Evolutionary conservation across 2,329 filamentous ascomycete species (phyloP).

Genomic region (Fusarium sp.): DNA sequence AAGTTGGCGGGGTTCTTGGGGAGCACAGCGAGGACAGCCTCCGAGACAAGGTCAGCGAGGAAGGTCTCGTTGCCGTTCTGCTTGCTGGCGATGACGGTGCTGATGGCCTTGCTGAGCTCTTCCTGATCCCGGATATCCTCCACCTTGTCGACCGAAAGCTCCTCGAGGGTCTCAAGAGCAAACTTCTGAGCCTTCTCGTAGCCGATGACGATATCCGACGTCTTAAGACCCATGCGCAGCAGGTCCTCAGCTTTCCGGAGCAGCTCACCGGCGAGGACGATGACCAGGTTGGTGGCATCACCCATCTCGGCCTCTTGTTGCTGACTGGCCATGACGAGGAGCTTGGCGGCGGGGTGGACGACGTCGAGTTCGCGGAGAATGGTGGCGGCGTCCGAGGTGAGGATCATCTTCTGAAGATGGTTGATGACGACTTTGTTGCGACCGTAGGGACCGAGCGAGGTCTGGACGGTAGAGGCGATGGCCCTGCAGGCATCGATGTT

Average conservation of each 20-base stretch:
- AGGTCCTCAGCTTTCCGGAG: constrained; percentile 97
- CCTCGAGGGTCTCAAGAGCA: constrained; percentile 86
- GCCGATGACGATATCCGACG: constrained; percentile 95
- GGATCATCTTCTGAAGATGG: constrained; percentile 99
- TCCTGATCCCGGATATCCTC: constrained; percentile 82
- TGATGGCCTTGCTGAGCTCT: constrained; percentile 94
- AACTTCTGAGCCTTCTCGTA: constrained; percentile 96
- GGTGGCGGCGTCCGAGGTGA: constrained; percentile 97
- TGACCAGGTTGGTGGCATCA: constrained; percentile 97
- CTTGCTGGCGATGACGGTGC: constrained; percentile 96
- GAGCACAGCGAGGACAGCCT: constrained; percentile 86
- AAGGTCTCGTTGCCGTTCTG: constrained; percentile 94
- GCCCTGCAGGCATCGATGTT: constrained; percentile 99
- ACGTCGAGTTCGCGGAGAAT: constrained; percentile 98
- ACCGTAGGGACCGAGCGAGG: constrained; percentile 95
- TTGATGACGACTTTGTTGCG: constrained; percentile 99
- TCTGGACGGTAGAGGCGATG: constrained; percentile 96
- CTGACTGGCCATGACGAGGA: constrained; percentile 98
- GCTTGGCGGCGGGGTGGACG: constrained; percentile 96
- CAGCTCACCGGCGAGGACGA: constrained; percentile 93
- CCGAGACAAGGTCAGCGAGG: constrained; percentile 87
- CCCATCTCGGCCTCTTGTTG: constrained; percentile 99
- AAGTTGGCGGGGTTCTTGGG: constrained; percentile 97
- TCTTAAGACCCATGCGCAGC: constrained; percentile 95
- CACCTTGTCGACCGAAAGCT: constrained; percentile 91